Evolutionary conservation across 75 land plant species (phyloP).

Genomic region (Chamaecyparis obtusa): DNA sequence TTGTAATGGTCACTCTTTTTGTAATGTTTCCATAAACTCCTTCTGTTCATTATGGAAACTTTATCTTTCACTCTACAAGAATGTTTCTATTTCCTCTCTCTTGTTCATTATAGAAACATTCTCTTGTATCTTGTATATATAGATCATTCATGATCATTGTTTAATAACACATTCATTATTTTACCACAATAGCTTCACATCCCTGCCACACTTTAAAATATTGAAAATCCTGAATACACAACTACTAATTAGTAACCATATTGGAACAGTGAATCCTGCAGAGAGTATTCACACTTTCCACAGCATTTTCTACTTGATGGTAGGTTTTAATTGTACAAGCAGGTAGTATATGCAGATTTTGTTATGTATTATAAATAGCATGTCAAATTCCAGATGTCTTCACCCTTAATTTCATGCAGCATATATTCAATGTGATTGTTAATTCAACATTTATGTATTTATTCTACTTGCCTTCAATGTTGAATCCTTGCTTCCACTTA

Average conservation of each 20-base stretch:
- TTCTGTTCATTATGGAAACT: no score
- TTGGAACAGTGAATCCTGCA: neutral
- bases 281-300: neutral
- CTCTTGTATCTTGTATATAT: no score
- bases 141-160: no score
- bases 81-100: no score
- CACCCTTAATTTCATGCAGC: neutral
- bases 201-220: neutral
- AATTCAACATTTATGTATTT: neutral
- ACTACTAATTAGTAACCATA: neutral
- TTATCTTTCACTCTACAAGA: no score
- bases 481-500: slow-evolving; percentile 99
- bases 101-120: no score
- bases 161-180: no score
- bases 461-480: slow-evolving; percentile 72
- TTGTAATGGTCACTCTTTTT: no score
- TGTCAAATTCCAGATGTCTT: neutral
- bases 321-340: neutral
- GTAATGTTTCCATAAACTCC: no score
- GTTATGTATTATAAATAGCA: neutral
- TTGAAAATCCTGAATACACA: neutral
- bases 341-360: neutral
- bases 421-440: neutral
- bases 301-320: neutral
- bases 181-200: neutral